Evolutionary conservation across 768 basidiomycete genomes (phyloP), one percentile per base, ranked within the genome.

Genomic region (Russula vinacea): DNA sequence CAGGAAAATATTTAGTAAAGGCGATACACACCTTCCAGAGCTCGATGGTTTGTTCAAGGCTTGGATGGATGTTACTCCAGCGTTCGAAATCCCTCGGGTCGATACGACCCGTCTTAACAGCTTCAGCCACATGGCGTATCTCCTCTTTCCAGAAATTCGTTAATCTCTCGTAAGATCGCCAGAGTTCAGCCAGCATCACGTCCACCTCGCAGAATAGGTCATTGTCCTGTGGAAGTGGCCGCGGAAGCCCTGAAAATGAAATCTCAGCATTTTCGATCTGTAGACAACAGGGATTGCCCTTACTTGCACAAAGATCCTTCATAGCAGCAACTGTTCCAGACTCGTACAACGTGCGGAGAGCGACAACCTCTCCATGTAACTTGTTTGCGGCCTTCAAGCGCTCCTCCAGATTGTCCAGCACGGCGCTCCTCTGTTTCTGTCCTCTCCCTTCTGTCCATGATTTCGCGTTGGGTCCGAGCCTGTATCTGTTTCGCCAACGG

Each of bases 381-480:
- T 17, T 57, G 7, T 32, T 57, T n/a, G 56, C 42, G 29, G 29
- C 29, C 29, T 29, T 29, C 29, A 29, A 2, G 29, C 29, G 29
- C 29, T 29, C 29, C 10, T 29, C 55, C 5, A 56, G 37, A 26
- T 29, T 44, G n/a, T 56, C 40, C 26, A 56, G 55, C 14, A 56
- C 40, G 13, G 39, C 24, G 3, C 22, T 40, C 9, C 22, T 40
- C 9, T 40, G 55, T 26, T 42, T 1, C 16, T 37, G n/a, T 56
- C 62, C 40, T 64, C 65, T 49, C 56, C 67, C 13, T 70, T 71
- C 57, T 72, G 70, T 19, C 62, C 59, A 47, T 71, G 72, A 17
- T 62, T 29, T 53, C 62, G 8, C 5, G 56, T 58, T 13, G 50
- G 51, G 6, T 62, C 68, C 0, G 58, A 47, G n/a, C 40, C 51